A percentile compares a stretch with the other conserved stretches of the same genome.
These are phyloP conservation scores for Golubevia sp. DNA, from an alignment of 1,284 basidiomycete species.

Conservation along the genomic window DNA sequence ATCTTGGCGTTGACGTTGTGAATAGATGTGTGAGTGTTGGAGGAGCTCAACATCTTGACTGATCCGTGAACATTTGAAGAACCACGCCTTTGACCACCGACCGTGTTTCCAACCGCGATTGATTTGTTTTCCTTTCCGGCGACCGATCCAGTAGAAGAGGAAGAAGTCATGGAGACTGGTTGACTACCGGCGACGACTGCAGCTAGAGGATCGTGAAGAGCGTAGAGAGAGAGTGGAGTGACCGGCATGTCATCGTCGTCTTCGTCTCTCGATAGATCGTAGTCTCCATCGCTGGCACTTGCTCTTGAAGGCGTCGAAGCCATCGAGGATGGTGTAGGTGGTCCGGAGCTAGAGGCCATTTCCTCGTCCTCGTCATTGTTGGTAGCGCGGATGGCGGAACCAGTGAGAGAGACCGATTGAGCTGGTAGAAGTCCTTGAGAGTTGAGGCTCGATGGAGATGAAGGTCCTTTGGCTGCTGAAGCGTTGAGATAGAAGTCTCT, in stretches of 20 bases:
- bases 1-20: not conserved
- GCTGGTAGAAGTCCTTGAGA: constrained; percentile 30
- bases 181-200: constrained; percentile 17
- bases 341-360: constrained; percentile 27
- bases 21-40: not conserved
- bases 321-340: constrained; percentile 42
- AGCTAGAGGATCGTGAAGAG: constrained; percentile 43
- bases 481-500: constrained; percentile 48
- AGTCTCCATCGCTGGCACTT: not conserved
- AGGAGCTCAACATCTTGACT: not conserved
- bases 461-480: constrained; percentile 13
- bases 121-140: not conserved
- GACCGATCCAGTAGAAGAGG: not conserved
- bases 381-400: constrained; percentile 3
- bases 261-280: constrained; percentile 9
- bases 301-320: constrained; percentile 50
- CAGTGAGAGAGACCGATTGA: constrained; percentile 13
- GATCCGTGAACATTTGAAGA: too few relatives aligned
- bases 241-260: constrained; percentile 50
- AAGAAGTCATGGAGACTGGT: not conserved
- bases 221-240: constrained; percentile 54
- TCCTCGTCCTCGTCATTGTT: constrained; percentile 44
- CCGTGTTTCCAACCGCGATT: not conserved
- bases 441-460: constrained; percentile 14
- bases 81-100: not conserved